Base-by-base conservation (phyloP, 306 rosid genomes). In the Cyclanthera cordifolia region DNA sequence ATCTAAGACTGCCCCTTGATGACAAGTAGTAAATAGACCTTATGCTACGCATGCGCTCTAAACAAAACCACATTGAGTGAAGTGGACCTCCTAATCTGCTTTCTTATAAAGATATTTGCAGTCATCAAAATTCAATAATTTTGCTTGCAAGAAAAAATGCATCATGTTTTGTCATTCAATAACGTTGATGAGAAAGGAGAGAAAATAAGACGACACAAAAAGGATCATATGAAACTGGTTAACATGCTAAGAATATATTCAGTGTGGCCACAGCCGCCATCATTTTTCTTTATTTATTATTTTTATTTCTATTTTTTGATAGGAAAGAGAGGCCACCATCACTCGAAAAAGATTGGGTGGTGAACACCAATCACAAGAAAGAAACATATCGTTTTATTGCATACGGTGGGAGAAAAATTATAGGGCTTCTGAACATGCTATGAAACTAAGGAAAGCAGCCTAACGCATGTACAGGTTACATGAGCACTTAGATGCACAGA, bases 211-310 rank as follows among this genome's bases (percentile, higher is more conserved):
- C 20, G 50, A 12, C 8, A 61, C 30, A 61, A 37, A 61, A 61
- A 17, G 9, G 30, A 61, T 61, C 47, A 20, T 9, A 61, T 11
- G 50, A 20, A 60, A 20, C 37, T 4, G 68, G 8, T 4, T 23
- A 53, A 17, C 43, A 64, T 21, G 43, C 69, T 12, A 64, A 20
- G 34, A 64, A 43, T 64, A 64, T 64, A 64, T 43, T 39, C 69
- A 41, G 32, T 13, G 41, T 5, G 41, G 1, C 41, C 41, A 34
- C 41, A n/a, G n/a, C n/a, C n/a, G n/a, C n/a, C n/a, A n/a, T n/a
- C n/a, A n/a, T n/a, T n/a, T n/a, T n/a, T n/a, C n/a, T n/a, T n/a
- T n/a, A n/a, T n/a, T n/a, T n/a, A n/a, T n/a, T n/a, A n/a, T n/a
- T n/a, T n/a, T n/a, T n/a, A n/a, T n/a, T n/a, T n/a, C n/a, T n/a